Evolutionary conservation across 768 basidiomycete genomes (phyloP).

Genomic region (Termitomyces sp.): DNA sequence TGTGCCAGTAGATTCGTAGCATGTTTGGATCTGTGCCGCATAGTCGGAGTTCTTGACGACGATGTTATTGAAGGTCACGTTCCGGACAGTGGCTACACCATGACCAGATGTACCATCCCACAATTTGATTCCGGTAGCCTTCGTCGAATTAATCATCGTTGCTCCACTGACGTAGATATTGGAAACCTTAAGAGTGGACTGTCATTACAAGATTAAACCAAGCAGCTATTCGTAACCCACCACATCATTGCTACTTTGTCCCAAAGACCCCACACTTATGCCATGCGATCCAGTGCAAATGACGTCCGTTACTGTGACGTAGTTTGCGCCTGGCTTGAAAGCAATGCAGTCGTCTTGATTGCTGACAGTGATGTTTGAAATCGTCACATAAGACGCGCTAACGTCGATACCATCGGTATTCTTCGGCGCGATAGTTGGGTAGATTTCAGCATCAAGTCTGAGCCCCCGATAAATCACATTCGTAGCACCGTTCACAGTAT

Average conservation of each 20-base stretch:
- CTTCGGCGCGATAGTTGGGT: slow-evolving; percentile 22
- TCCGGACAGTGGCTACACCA: slow-evolving; percentile 25
- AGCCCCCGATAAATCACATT: slow-evolving; percentile 23
- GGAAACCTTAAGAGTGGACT: slow-evolving; percentile 13
- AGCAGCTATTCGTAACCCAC: slow-evolving; percentile 1
- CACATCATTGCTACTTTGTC: slow-evolving; percentile 13
- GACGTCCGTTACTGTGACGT: slow-evolving; percentile 24
- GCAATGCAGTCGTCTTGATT: slow-evolving; percentile 32
- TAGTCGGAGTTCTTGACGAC: slow-evolving; percentile 27
- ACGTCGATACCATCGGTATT: slow-evolving; percentile 31
- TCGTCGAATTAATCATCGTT: slow-evolving; percentile 27
- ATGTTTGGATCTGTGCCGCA: slow-evolving; percentile 29
- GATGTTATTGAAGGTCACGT: slow-evolving; percentile 23
- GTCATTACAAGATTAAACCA: neutral
- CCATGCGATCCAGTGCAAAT: slow-evolving; percentile 29
- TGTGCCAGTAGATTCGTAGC: slow-evolving; percentile 22
- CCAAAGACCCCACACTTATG: slow-evolving; percentile 27
- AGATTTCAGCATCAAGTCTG: slow-evolving; percentile 24
- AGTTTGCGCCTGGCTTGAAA: slow-evolving; percentile 27
- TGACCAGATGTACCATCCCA: slow-evolving; percentile 24
- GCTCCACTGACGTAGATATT: slow-evolving; percentile 25
- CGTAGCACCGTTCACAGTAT: slow-evolving; percentile 25
- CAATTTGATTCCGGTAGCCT: slow-evolving; percentile 30
- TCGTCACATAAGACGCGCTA: slow-evolving; percentile 24
- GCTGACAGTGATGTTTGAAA: slow-evolving; percentile 22